Evolutionary conservation across 2,329 filamentous ascomycete genomes (phyloP), one percentile per base, ranked within the genome.

Genomic region (Neospermospora avenae): DNA sequence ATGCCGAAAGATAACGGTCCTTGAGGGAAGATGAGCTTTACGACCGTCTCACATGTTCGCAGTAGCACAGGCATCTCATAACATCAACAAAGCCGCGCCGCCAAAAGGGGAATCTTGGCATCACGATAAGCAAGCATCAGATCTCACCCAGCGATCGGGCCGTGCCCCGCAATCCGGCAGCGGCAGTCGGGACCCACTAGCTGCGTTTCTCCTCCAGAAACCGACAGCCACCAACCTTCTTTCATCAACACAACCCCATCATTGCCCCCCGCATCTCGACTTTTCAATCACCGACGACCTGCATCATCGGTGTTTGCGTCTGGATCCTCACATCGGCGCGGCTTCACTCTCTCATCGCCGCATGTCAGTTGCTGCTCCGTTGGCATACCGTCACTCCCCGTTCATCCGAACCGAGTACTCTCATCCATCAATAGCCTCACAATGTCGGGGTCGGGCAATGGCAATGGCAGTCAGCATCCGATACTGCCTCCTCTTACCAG

Each of bases 401-500:
- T 37, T 13, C 31, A 22, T 35, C 48, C 48, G 48, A 24, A 4
- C 28, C 46, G 35, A 13, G 28, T 31, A 20, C 20, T 14, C 24
- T 20, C 11, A 22, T 44, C 42, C 42, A 45, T 14, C 42, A 18
- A 14, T 14, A 24, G 11, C 14, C n/a, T 42, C 41, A n/a, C 16
- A 18, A 51, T 51, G 48, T 37, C 48, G 18, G 31, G 28, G 10
- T 1, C 28, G 5, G 28, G 28, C 10, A 31, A 1, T 31, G 28
- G 28, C 28, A 1, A 31, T 31, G 28, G 28, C 28, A 31, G 48
- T 31, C 48, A 35, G 10, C 39, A 42, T 42, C 39, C n/a, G n/a
- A 51, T 51, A 18, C 48, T 51, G 28, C 48, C 48, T 35, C 48
- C 48, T 37, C 18, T 51, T 55, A 28, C 42, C 37, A 55, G 22